Evolutionary conservation across 371 early-diverging fungal species (phyloP), one percentile per base, ranked within the genome.

Genomic region (Actinomortierella wolfii): DNA sequence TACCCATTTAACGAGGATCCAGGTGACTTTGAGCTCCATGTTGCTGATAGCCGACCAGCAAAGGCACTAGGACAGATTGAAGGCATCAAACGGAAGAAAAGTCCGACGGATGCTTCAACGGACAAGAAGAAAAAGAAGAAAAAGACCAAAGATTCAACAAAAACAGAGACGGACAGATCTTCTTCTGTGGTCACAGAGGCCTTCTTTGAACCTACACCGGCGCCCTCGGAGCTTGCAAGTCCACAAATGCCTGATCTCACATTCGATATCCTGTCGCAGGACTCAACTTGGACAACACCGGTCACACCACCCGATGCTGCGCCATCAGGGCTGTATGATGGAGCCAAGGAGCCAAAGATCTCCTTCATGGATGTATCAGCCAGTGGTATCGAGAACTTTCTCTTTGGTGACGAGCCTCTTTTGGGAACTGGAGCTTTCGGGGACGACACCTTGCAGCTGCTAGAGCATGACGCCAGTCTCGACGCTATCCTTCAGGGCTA

Each of bases 1-100:
- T 70, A 64, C 26, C 70, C 70, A 5, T 70, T 70, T 39, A 46
- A 61, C 11, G 61, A 61, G 25, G 51, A n/a, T n/a, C n/a, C n/a
- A 64, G 11, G 40, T 34, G 3, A 20, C 29, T 9, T 45, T 60
- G 17, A 28, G 49, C 4, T 9, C 64, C 9, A 45, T 45, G 0
- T 4, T 68, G 28, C 5, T 34, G 5, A 8, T 15, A 51, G 29
- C 17, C 51, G 11, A 44, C 2, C 13, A 44, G 5, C 44, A 44
- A 44, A 20, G 13, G 13, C 13, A n/a, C n/a, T n/a, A n/a, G n/a
- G n/a, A n/a, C n/a, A n/a, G n/a, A n/a, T n/a, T n/a, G n/a, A n/a
- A n/a, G n/a, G n/a, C n/a, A n/a, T n/a, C n/a, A n/a, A n/a, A n/a
- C n/a, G n/a, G n/a, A n/a, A n/a, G n/a, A n/a, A n/a, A n/a, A n/a